Evolutionary conservation across 805 yeast species (phyloP), one percentile per base, ranked within the genome.

Genomic region (Ogataea chonburiensis): DNA sequence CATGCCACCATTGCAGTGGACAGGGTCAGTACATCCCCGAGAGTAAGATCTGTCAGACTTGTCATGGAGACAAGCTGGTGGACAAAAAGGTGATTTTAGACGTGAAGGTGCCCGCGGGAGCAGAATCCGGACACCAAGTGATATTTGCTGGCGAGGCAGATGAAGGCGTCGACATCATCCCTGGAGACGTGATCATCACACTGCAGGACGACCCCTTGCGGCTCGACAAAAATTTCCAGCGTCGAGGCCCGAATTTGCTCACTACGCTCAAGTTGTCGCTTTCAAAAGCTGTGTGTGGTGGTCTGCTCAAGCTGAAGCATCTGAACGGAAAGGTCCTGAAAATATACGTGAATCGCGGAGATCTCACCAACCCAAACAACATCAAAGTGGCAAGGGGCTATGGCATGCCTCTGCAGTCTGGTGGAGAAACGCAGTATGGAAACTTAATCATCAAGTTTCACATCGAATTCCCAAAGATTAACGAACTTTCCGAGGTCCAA

Each of bases 101-200:
- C 31, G 68, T 81, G 7, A 60, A 61, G n/a, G 64, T 80, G 3
- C 67, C 70, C 12, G 77, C 79, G 3, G 89, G 89, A 3, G 64
- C 76, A 25, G 58, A 60, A 26, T 55, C 71, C 32, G 78, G 79
- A 0, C 77, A 77, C 42, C 59, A 64, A 28, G 67, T 79, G 13
- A 61, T 76, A 1, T 58, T 79, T 14, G 61, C 69, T n/a, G 75
- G 79, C 5, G 79, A 75, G 48, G 85, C 81, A 0, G 88, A 82
- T 50, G 83, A 81, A 55, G 82, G 77, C 0, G 55, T 71, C 13
- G 66, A 70, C 42, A 61, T 76, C 3, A 59, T 71, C 3, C 83
- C 88, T 0, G 89, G 89, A 2, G 86, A 82, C 54, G 81, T 82
- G 5, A 60, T 80, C 3, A 70, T 82, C 7, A 74, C 71, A 2